These are phyloP conservation scores for Aspergillus puulaauensis DNA, from an alignment of 2,329 filamentous ascomycete species.

Conservation along the genomic window DNA sequence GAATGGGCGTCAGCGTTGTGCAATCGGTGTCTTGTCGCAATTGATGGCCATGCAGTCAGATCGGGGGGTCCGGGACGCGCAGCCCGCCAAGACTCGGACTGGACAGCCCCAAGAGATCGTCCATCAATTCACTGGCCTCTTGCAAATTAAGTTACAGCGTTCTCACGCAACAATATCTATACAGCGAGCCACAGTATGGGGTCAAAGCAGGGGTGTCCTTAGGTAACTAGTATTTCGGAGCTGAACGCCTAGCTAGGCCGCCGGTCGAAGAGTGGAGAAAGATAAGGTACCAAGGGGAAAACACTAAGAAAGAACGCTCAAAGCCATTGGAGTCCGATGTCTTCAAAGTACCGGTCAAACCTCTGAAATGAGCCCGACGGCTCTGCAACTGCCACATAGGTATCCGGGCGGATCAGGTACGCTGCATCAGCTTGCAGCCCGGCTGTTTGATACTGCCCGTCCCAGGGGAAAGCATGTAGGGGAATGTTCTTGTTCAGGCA, in stretches of 20 bases:
- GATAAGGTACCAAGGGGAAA: neutral
- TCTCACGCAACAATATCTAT: neutral
- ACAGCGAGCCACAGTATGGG: neutral
- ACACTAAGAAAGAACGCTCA: slow-evolving; percentile 4
- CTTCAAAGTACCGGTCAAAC: slow-evolving; percentile 25
- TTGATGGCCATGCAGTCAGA: too few relatives aligned
- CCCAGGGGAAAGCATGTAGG: slow-evolving; percentile 26
- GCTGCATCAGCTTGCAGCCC: slow-evolving; percentile 25
- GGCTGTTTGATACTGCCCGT: slow-evolving; percentile 18
- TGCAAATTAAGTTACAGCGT: neutral
- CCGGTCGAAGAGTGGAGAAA: neutral
- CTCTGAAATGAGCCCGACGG: slow-evolving; percentile 13
- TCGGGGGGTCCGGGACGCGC: neutral
- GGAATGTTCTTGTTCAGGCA: slow-evolving; percentile 20
- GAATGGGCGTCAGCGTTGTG: neutral
- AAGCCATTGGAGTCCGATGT: slow-evolving; percentile 6
- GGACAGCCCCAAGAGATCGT: neutral
- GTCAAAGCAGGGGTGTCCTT: neutral
- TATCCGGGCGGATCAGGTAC: slow-evolving; percentile 33
- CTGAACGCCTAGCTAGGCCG: too few relatives aligned
- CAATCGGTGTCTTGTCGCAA: neutral
- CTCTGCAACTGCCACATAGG: slow-evolving; percentile 28
- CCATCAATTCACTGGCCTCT: neutral
- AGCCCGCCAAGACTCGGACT: neutral
- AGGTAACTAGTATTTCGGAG: neutral